Conservation (phyloP, 768 basidiomycete genomes). For the Trametes elegans region DNA sequence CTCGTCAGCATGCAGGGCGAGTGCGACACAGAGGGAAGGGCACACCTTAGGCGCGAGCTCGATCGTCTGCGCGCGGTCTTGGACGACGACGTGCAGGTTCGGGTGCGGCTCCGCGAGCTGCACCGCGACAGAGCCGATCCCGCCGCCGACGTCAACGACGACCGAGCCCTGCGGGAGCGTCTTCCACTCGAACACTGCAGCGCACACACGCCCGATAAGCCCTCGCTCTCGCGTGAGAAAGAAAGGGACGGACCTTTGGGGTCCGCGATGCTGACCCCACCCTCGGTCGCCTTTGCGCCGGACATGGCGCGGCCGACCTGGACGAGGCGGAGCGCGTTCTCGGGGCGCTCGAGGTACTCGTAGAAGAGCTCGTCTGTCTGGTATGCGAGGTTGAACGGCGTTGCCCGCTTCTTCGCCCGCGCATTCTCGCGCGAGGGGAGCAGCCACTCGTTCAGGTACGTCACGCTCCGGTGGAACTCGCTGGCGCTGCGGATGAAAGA, state of each 20-base stretch:
- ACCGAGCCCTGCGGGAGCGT: conserved; percentile 2
- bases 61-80: conserved; percentile 6
- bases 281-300: conserved; percentile 62
- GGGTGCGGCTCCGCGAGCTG: conserved; percentile 9
- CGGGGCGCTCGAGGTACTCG: conserved; percentile 66
- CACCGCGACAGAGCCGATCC: conserved; percentile 16
- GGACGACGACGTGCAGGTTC: conserved; percentile 11
- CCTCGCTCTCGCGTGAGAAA: too few relatives aligned
- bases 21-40: background rate
- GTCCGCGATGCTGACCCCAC: background rate
- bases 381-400: conserved; percentile 64
- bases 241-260: background rate
- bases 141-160: conserved; percentile 20
- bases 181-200: conserved; percentile 16
- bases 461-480: background rate
- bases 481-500: background rate
- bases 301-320: conserved; percentile 70
- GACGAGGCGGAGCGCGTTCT: conserved; percentile 43
- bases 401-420: background rate
- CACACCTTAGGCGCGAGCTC: conserved; percentile 36
- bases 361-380: conserved; percentile 47
- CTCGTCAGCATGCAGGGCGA: too few relatives aligned
- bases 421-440: background rate
- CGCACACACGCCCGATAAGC: background rate
- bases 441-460: conserved; percentile 3